Base-by-base conservation (phyloP, 805 yeast species). In the Spathaspora sp. region DNA sequence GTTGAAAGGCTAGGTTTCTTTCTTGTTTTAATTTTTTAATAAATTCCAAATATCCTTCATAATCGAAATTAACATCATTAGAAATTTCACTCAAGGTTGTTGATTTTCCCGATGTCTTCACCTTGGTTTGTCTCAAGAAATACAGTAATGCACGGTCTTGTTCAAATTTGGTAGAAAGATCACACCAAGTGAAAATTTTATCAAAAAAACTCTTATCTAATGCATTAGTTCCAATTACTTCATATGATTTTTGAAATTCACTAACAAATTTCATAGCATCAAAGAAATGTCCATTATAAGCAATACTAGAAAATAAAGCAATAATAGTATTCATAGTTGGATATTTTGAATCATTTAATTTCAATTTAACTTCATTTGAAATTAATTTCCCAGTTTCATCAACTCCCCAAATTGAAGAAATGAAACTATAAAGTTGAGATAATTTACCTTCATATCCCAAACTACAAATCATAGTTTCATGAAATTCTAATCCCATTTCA, bases 181-280 rank as follows among this genome's bases (percentile, higher is more conserved):
- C 70, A 49, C 70, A 63, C 77, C 77, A 72, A 48, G 62, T 62
- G 56, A 74, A 66, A 2, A 72, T 47, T 43, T 59, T 61, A 51
- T 66, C 72, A 77, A 77, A 75, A 51, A 75, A 66, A 2, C 57
- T 47, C 51, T 59, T 60, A 28, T 70, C 43, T 3, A 42, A 32
- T 2, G 50, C 44, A 12, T 57, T 51, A 23, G 66, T 52, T 40
- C 64, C 62, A 20, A 67, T 49, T 8, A 59, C 51, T 26, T 55
- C 53, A 49, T 68, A 74, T 32, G 57, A 50, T 5, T 61, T 56
- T 55, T 73, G 77, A 55, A 74, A 72, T 18, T 60, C 57, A 52
- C 70, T 73, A 32, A 73, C 57, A 52, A 65, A 71, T 16, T 60
- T 60, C 66, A 75, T 64, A 2, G 71, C 64, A 39, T 63, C 61